phyloP scores from a whole-genome alignment of 768 basidiomycete genomes.

The Phaffia tasmanica region DNA sequence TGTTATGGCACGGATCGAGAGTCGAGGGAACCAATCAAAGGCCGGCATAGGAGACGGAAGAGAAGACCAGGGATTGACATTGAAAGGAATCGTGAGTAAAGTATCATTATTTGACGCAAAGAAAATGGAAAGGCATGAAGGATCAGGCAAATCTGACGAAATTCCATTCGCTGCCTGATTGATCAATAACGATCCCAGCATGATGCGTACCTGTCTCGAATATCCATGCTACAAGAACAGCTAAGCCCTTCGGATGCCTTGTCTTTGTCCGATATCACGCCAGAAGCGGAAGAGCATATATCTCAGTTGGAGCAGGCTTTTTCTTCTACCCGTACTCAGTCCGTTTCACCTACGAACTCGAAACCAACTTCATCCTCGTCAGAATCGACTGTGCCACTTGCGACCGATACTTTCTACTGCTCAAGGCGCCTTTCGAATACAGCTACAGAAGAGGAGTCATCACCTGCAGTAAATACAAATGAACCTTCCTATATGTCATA shows the following conservation, averaged over 20 bases:
- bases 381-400: too few species aligned
- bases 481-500: too few species aligned
- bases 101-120: background rate
- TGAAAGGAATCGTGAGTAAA: constrained; percentile 9
- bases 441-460: too few species aligned
- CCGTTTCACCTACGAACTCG: too few species aligned
- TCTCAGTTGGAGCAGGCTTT: too few species aligned
- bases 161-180: background rate
- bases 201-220: constrained; percentile 11
- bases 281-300: too few species aligned
- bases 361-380: too few species aligned
- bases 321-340: too few species aligned
- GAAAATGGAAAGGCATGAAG: too few species aligned
- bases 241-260: background rate
- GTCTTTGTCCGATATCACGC: background rate
- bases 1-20: constrained; percentile 12
- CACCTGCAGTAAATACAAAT: too few species aligned
- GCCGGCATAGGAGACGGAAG: background rate
- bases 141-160: background rate
- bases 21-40: background rate
- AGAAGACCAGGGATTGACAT: constrained; percentile 7
- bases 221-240: constrained; percentile 1
- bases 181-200: background rate
- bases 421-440: too few species aligned
- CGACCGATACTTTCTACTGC: too few species aligned